A percentile compares a stretch with the other conserved stretches of the same genome.
Conservation (phyloP, 495 filamentous ascomycete species). For the Cetradonia linearis region DNA sequence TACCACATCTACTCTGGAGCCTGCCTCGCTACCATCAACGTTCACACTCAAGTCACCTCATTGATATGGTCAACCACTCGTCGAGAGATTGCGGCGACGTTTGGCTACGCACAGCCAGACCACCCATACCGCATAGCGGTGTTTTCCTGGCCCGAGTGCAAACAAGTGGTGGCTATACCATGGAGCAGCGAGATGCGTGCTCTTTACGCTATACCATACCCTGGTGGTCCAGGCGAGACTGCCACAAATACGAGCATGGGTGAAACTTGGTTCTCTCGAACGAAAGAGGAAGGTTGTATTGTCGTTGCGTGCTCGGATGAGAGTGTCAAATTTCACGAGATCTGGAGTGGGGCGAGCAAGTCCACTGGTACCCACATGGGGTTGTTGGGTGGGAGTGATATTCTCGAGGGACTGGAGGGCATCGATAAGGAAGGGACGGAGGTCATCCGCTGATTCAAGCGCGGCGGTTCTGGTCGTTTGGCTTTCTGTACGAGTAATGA, state of each 20-base stretch:
- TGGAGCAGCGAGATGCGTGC: conserved; percentile 67
- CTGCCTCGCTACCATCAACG: conserved; percentile 80
- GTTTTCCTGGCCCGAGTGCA: conserved; percentile 91
- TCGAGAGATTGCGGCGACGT: conserved; percentile 83
- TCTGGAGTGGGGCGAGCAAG: conserved; percentile 64
- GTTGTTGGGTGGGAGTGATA: conserved; percentile 73
- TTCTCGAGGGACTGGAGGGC: conserved; percentile 75
- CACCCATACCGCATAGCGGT: conserved; percentile 86
- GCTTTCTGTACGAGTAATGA: background rate
- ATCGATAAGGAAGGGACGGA: conserved; percentile 62
- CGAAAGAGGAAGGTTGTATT: conserved; percentile 78
- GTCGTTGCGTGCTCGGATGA: conserved; percentile 90
- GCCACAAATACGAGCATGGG: conserved; percentile 36
- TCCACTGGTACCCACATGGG: conserved; percentile 48
- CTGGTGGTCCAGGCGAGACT: conserved; percentile 21
- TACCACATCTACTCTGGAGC: conserved; percentile 80
- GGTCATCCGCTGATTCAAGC: conserved; percentile 21
- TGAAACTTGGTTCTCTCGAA: conserved; percentile 45
- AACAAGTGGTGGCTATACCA: conserved; percentile 77
- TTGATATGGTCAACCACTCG: conserved; percentile 82
- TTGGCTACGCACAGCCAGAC: conserved; percentile 91
- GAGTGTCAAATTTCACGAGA: conserved; percentile 92
- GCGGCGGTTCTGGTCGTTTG: background rate
- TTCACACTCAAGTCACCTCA: conserved; percentile 85
- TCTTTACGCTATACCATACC: conserved; percentile 41